Percentiles rank a stretch among this genome's conserved stretches.
Conservation (phyloP, 2,329 filamentous ascomycete species). For the Aureobasidium sp. region DNA sequence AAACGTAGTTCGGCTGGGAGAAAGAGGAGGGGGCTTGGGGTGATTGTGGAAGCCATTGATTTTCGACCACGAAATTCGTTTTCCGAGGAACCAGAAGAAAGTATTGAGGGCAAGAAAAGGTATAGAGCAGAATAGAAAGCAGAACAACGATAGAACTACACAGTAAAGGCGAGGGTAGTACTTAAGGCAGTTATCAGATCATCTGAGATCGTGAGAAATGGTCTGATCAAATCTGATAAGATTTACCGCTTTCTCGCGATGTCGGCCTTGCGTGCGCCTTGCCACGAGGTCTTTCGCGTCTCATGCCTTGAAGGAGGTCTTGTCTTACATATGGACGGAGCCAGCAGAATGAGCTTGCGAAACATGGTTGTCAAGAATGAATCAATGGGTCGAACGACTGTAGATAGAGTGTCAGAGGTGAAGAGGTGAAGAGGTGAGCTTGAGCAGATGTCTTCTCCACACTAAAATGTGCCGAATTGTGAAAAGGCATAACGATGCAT, state of each 20-base stretch:
- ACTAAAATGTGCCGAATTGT: too few species aligned
- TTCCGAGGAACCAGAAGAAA: not conserved
- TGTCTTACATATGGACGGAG: not conserved
- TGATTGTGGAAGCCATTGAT: not conserved
- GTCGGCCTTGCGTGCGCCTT: not conserved
- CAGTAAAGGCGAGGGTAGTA: not conserved
- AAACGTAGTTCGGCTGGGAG: slow-evolving; percentile 5
- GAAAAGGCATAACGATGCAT: not conserved
- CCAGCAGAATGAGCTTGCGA: not conserved
- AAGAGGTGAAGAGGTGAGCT: not conserved
- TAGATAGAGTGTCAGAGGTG: not conserved
- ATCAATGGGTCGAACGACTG: not conserved
- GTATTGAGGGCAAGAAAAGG: too few species aligned
- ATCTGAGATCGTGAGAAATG: not conserved
- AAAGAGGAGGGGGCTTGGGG: not conserved
- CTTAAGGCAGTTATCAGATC: not conserved
- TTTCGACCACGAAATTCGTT: not conserved
- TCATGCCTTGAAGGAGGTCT: not conserved
- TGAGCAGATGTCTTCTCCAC: not conserved
- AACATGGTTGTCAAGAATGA: not conserved
- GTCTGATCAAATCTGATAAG: slow-evolving; percentile 11
- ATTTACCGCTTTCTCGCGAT: slow-evolving; percentile 1
- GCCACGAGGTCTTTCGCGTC: not conserved
- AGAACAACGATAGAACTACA: not conserved
- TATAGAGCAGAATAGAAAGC: not conserved